These are phyloP conservation scores for sorghum (Sorghum bicolor) DNA, from an alignment of 176 grass and related monocot genomes.

Conservation along the genomic window DNA sequence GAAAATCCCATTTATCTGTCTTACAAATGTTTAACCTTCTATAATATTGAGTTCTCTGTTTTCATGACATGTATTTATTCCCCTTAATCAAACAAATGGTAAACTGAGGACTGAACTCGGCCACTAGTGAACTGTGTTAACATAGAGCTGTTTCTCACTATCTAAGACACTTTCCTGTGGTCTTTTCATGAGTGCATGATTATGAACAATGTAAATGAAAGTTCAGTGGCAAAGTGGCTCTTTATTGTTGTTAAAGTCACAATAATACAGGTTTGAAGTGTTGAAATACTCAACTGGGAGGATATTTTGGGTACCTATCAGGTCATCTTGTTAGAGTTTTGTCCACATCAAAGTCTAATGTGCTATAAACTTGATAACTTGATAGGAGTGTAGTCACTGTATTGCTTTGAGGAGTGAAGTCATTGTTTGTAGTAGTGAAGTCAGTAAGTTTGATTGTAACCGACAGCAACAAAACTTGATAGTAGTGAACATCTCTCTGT, in stretches of 20 bases:
- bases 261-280: slow-evolving; percentile 24
- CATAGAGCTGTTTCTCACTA: neutral
- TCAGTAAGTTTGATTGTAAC: too few relatives aligned
- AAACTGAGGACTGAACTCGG: neutral
- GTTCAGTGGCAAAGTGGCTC: too few relatives aligned
- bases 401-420: too few relatives aligned
- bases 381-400: too few relatives aligned
- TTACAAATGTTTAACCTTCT: neutral
- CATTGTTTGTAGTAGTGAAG: too few relatives aligned
- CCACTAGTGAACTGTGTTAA: slow-evolving; percentile 4
- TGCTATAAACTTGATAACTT: too few relatives aligned
- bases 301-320: slow-evolving; percentile 31
- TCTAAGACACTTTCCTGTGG: neutral
- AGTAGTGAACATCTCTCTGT: too few relatives aligned
- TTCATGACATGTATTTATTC: neutral
- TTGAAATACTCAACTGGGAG: neutral
- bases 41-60: slow-evolving; percentile 24
- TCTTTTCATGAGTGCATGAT: slow-evolving; percentile 18
- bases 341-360: slow-evolving; percentile 24
- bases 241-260: neutral
- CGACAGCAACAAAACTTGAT: too few relatives aligned
- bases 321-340: slow-evolving; percentile 42
- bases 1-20: neutral
- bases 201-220: too few relatives aligned
- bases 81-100: neutral